Evolutionary conservation across 495 filamentous ascomycete species (phyloP).

Genomic region (Aspergillus leporis): DNA sequence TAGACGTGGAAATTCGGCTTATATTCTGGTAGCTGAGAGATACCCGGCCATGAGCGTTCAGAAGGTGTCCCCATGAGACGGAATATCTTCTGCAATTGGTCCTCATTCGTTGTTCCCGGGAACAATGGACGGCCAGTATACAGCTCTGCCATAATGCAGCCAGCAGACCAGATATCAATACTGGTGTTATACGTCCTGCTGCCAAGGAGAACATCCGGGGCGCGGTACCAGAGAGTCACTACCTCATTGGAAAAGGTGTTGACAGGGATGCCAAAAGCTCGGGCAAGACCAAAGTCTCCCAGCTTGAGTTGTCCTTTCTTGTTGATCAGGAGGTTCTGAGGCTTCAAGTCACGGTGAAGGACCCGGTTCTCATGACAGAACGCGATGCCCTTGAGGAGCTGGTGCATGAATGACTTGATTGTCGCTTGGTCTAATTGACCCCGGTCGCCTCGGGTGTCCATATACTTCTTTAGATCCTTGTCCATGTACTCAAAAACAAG

Average conservation of each 20-base stretch:
- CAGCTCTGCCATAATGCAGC: conserved; percentile 99
- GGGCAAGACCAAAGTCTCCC: conserved; percentile 90
- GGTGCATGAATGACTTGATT: conserved; percentile 98
- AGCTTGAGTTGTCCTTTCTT: conserved; percentile 87
- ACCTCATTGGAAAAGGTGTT: conserved; percentile 99
- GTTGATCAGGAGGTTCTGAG: conserved; percentile 94
- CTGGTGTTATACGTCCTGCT: conserved; percentile 93
- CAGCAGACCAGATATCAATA: conserved; percentile 97
- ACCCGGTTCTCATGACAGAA: conserved; percentile 97
- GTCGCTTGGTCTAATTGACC: conserved; percentile 79
- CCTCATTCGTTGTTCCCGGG: conserved; percentile 93
- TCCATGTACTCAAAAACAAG: conserved; percentile 99
- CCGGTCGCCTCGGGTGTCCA: conserved; percentile 85
- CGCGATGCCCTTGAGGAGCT: conserved; percentile 88
- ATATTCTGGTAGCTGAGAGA: conserved; percentile 89
- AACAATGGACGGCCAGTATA: conserved; percentile 92
- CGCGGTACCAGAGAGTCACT: conserved; percentile 94
- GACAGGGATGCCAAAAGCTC: conserved; percentile 94
- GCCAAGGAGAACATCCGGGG: conserved; percentile 88
- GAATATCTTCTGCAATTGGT: conserved; percentile 94
- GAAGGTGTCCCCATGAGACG: conserved; percentile 95
- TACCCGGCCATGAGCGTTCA: conserved; percentile 89
- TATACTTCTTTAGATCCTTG: conserved; percentile 98
- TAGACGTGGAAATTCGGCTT: conserved; percentile 91
- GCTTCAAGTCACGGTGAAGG: conserved; percentile 93